phyloP scores from a whole-genome alignment of 495 filamentous ascomycete species.

The Podospora didyma region DNA sequence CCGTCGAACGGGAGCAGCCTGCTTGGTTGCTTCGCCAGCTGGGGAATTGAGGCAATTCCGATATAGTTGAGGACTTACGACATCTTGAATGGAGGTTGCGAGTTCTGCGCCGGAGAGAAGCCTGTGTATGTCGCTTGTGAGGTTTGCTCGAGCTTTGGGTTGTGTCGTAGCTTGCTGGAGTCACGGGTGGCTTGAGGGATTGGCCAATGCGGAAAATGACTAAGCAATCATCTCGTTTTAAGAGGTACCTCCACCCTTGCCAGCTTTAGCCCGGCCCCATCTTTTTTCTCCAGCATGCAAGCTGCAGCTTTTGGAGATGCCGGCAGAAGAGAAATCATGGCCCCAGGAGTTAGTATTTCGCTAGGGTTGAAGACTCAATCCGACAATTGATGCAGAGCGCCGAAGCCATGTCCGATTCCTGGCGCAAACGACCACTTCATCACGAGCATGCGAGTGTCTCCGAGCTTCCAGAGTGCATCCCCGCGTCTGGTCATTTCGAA shows the following conservation, averaged over 20 bases:
- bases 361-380: neutral
- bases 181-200: neutral
- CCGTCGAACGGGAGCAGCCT: no score
- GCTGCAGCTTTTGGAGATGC: no score
- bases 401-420: constrained; percentile 4
- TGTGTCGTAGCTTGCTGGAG: neutral
- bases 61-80: constrained; percentile 1
- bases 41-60: neutral
- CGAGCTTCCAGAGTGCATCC: neutral
- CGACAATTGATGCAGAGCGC: neutral
- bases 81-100: constrained; percentile 5
- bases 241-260: no score
- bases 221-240: no score
- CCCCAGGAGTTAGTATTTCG: neutral
- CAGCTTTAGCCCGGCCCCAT: no score
- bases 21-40: no score
- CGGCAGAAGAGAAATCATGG: no score
- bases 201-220: constrained; percentile 1
- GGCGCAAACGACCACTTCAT: neutral
- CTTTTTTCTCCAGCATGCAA: no score
- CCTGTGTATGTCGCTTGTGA: constrained; percentile 3
- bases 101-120: constrained; percentile 1
- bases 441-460: constrained; percentile 17
- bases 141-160: neutral
- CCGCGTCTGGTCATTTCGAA: neutral